phyloP scores from a whole-genome alignment of 768 basidiomycete species.

The Asterophora lycoperdoides region DNA sequence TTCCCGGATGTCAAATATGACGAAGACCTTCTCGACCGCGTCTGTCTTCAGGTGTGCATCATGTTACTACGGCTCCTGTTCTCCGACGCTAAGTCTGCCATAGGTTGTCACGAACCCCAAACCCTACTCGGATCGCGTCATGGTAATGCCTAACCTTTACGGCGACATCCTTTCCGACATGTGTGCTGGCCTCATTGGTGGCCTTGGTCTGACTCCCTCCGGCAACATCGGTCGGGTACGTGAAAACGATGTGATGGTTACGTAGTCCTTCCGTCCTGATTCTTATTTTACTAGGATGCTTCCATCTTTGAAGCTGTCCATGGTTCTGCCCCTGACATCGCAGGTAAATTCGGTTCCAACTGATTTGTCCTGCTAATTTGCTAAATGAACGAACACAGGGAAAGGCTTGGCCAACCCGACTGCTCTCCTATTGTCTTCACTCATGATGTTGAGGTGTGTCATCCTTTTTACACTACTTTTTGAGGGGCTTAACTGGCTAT shows the following conservation, averaged over 20 bases:
- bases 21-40: constrained; percentile 95
- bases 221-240: constrained; percentile 93
- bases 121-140: constrained; percentile 93
- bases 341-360: constrained; percentile 46
- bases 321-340: constrained; percentile 99
- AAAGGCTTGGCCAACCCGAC: constrained; percentile 98
- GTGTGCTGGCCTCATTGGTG: constrained; percentile 98
- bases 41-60: constrained; percentile 75
- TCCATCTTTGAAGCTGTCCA: constrained; percentile 99
- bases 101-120: constrained; percentile 89
- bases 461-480: not conserved
- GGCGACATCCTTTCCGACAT: constrained; percentile 97
- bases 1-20: constrained; percentile 93
- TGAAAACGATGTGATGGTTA: constrained; percentile 5
- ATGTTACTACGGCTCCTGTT: not conserved
- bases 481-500: not conserved
- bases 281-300: constrained; percentile 63
- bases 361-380: not conserved
- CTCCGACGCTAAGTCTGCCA: not conserved
- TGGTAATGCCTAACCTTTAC: constrained; percentile 99
- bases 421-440: constrained; percentile 88
- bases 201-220: constrained; percentile 94
- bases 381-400: constrained; percentile 37
- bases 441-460: constrained; percentile 94
- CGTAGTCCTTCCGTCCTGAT: constrained; percentile 10